phyloP scores from a whole-genome alignment of 805 yeast genomes.

The Hanseniaspora meyeri region DNA sequence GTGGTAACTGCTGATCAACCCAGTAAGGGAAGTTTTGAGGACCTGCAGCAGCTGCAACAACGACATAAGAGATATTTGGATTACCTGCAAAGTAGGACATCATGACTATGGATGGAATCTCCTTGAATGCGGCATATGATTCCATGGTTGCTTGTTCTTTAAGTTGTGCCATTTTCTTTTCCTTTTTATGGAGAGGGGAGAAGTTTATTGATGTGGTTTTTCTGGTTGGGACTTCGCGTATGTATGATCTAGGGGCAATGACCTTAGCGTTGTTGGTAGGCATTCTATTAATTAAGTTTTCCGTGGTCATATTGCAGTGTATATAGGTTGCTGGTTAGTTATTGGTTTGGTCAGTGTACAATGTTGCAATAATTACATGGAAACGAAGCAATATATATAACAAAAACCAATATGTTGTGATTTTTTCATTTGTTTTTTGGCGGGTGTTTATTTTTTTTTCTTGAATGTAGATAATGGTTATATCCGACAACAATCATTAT shows the following conservation, averaged over 20 bases:
- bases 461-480: background rate
- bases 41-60: constrained; percentile 6
- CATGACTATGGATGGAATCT: constrained; percentile 12
- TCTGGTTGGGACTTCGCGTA: constrained; percentile 6
- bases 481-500: background rate
- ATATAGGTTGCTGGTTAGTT: too few relatives aligned
- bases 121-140: constrained; percentile 12
- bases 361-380: background rate
- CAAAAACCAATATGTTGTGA: too few relatives aligned
- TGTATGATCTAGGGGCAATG: background rate
- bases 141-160: constrained; percentile 10
- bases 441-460: background rate
- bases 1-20: background rate
- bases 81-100: constrained; percentile 13
- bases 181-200: constrained; percentile 2
- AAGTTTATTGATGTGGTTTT: background rate
- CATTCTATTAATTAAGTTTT: background rate
- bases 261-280: constrained; percentile 5
- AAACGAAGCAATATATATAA: too few relatives aligned
- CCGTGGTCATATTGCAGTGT: background rate
- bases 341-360: too few relatives aligned
- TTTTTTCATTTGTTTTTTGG: background rate
- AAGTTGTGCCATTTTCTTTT: constrained; percentile 4
- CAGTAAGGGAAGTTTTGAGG: constrained; percentile 2
- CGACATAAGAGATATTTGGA: constrained; percentile 9